Conservation (phyloP, 2,329 filamentous ascomycete species). For the Fusarium sacchari region DNA sequence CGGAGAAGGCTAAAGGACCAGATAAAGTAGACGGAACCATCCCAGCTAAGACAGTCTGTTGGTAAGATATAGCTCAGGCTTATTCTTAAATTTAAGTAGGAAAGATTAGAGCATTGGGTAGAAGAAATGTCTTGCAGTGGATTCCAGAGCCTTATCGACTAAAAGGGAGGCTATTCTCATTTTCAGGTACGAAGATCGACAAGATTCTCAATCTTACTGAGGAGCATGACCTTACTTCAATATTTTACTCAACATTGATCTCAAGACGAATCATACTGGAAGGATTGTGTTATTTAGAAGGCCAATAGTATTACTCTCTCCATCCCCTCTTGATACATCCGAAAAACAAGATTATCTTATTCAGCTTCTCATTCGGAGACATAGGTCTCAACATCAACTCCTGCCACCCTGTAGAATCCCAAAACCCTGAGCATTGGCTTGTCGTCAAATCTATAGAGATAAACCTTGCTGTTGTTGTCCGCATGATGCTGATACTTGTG, state of each 20-base stretch:
- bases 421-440: slow-evolving; percentile 63
- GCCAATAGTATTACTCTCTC: neutral
- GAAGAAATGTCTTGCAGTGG: rapidly evolving
- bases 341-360: rapidly evolving
- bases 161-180: neutral
- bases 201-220: neutral
- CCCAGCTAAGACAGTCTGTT: too few species aligned
- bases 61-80: neutral
- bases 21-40: neutral
- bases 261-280: rapidly evolving
- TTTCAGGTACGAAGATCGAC: rapidly evolving
- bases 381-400: slow-evolving; percentile 20
- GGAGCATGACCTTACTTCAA: neutral
- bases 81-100: rapidly evolving
- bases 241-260: too few species aligned
- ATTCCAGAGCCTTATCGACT: rapidly evolving
- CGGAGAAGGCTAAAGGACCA: neutral
- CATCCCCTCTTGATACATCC: neutral
- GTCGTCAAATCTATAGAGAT: slow-evolving; percentile 65
- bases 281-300: neutral
- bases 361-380: slow-evolving; percentile 4
- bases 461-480: slow-evolving; percentile 47
- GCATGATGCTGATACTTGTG: slow-evolving; percentile 60
- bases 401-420: slow-evolving; percentile 54
- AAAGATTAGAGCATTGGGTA: rapidly evolving